Evolutionary conservation across 2,329 filamentous ascomycete genomes (phyloP), one percentile per base, ranked within the genome.

Genomic region (Hirsutella rhossiliensis): DNA sequence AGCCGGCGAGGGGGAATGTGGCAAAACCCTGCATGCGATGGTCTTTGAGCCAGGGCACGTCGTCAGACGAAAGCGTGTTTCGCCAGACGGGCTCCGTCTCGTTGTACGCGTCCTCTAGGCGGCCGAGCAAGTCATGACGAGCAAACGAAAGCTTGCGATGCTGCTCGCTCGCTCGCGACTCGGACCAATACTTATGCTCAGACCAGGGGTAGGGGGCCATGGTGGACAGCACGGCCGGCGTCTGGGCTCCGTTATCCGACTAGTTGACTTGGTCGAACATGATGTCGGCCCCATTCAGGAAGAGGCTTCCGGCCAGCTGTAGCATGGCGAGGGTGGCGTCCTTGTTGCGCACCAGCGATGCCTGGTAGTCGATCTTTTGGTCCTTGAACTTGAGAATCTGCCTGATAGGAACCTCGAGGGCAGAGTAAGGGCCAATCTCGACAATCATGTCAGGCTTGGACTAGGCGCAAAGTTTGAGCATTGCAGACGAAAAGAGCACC

Each of bases 21-120:
- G 66, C 69, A 29, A 76, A 57, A 12, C 68, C 73, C 51, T 80
- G 74, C 56, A 80, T 72, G 43, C 61, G 62, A 59, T 80, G 78
- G 50, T 79, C 72, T 38, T 72, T 65, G 6, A 78, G 62, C 63
- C 79, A 81, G 2, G 80, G 72, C 0, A 73, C 52, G 45, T 73
- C 69, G 36, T 71, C 67, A 1, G 67, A 49, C 9, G 63, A 61
- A 30, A 74, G 53, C 20, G 68, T 62, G 46, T 71, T 73, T 32
- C 71, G 61, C 72, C 72, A 75, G 0, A 60, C 66, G 0, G 68
- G 68, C 51, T 72, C 66, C 3, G 65, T 48, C 11, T 68, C 65
- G 41, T 60, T 71, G 15, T 62, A 69, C 38, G 63, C 64, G 47
- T 67, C 63, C 12, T 65, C 66, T 20, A 66, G 52, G 1, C 63